Percentiles rank a stretch among this genome's conserved stretches.
Evolutionary conservation across 2,329 filamentous ascomycete genomes (phyloP).

Genomic region (Colletotrichum musae): DNA sequence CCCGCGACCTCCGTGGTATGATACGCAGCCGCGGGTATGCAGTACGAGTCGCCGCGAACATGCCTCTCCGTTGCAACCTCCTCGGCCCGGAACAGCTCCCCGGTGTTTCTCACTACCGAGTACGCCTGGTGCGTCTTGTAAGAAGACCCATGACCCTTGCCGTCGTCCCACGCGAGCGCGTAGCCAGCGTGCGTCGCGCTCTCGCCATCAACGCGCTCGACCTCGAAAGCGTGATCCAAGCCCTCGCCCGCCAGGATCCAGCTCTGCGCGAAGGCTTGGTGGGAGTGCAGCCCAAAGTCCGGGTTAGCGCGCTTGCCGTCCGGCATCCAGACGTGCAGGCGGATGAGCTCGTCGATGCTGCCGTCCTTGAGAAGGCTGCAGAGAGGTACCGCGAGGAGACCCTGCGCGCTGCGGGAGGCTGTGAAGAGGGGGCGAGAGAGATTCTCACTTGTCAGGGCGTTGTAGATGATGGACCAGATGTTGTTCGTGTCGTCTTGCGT

Average conservation of each 20-base stretch:
- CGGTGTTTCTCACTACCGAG: constrained; percentile 47
- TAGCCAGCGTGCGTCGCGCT: constrained; percentile 50
- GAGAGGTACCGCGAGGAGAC: constrained; percentile 52
- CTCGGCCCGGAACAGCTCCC: constrained; percentile 42
- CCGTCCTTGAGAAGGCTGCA: constrained; percentile 51
- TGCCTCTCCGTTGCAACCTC: constrained; percentile 35
- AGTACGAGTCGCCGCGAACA: constrained; percentile 46
- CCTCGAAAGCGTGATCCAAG: constrained; percentile 48
- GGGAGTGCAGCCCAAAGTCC: constrained; percentile 49
- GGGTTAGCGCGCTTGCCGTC: constrained; percentile 48
- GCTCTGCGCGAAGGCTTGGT: constrained; percentile 53
- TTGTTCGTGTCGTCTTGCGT: neutral
- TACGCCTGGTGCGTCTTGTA: constrained; percentile 47
- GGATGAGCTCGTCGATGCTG: constrained; percentile 52
- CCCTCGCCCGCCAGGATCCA: constrained; percentile 54
- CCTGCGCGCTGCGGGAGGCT: constrained; percentile 50
- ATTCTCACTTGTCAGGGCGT: neutral
- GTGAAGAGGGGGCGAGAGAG: neutral
- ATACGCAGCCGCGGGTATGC: constrained; percentile 48
- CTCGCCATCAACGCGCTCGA: constrained; percentile 40
- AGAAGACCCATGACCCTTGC: constrained; percentile 34
- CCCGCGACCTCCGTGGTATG: constrained; percentile 49
- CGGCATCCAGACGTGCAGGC: constrained; percentile 54
- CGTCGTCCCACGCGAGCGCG: constrained; percentile 47
- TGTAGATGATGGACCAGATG: constrained; percentile 10